Conservation (phyloP, 805 yeast species). For the Lipomyces mesembrius region DNA sequence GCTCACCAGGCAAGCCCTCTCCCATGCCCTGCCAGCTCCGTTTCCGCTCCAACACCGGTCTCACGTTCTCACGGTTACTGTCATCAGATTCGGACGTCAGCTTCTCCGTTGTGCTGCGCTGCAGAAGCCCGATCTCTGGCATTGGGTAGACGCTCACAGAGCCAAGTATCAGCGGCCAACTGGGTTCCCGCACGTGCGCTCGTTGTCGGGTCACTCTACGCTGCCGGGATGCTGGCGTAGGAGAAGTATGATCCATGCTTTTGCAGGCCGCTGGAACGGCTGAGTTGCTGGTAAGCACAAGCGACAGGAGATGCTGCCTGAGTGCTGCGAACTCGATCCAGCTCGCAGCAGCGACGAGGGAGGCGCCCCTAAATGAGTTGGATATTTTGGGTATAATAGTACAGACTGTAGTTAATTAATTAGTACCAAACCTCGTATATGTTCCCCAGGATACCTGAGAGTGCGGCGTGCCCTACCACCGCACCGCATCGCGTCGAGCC, state of each 20-base stretch:
- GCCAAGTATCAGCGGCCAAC: background rate
- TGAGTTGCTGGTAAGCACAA: background rate
- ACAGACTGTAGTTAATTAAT: no score
- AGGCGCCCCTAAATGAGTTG: no score
- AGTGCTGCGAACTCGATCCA: background rate
- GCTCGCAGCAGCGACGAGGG: background rate
- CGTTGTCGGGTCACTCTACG: background rate
- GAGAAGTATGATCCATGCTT: background rate
- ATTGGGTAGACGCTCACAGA: background rate
- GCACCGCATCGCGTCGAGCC: no score
- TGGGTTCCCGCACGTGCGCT: background rate
- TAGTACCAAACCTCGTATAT: no score
- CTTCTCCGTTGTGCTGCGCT: background rate
- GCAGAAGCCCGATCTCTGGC: background rate
- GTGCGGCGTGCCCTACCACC: no score
- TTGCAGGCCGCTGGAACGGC: background rate
- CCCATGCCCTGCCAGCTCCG: slow-evolving; percentile 4
- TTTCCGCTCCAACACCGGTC: background rate
- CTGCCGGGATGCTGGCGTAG: background rate
- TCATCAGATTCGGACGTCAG: background rate
- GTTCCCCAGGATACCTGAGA: no score
- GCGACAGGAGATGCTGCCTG: background rate
- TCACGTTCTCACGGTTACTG: background rate
- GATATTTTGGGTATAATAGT: no score
- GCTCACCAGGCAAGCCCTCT: slow-evolving; percentile 15